Conservation (phyloP, 179 eudicot genomes). For the Drosera spatulata region DNA sequence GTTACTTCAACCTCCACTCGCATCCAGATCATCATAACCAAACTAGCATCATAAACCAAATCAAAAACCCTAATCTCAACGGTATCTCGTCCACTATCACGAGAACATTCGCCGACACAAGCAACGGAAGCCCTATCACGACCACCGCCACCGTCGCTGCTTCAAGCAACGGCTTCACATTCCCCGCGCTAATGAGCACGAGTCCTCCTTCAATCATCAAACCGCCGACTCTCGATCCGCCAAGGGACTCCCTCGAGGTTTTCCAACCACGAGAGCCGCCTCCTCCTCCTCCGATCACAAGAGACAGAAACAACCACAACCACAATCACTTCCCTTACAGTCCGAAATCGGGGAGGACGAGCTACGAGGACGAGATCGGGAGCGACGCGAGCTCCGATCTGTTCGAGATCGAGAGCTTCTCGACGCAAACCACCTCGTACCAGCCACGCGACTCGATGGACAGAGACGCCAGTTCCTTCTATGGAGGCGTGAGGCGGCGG, state of each 20-base stretch:
- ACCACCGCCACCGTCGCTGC: constrained; percentile 9
- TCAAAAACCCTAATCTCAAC: constrained; percentile 1
- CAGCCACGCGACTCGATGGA: constrained; percentile 46
- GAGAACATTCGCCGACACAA: constrained; percentile 3
- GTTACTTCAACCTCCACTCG: constrained; percentile 1
- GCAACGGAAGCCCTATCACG: background rate
- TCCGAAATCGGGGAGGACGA: constrained; percentile 28
- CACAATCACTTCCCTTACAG: constrained; percentile 14
- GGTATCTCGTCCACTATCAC: background rate
- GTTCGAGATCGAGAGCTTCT: constrained; percentile 81
- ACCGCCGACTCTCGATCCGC: constrained; percentile 27
- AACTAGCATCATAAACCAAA: background rate
- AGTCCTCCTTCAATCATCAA: constrained; percentile 12
- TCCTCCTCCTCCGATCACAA: too few species aligned
- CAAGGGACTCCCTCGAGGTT: constrained; percentile 57
- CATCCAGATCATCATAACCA: constrained; percentile 3
- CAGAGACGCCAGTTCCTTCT: constrained; percentile 13
- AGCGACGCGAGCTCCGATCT: constrained; percentile 91
- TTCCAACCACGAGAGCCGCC: constrained; percentile 35
- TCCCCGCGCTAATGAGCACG: constrained; percentile 22
- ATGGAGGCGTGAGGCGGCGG: background rate
- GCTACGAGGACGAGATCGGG: constrained; percentile 56
- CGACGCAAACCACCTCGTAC: constrained; percentile 29
- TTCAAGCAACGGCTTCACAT: constrained; percentile 23
- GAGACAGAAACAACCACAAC: background rate